These are phyloP conservation scores for Alternaria alternata DNA, from an alignment of 2,329 filamentous ascomycete genomes.

Conservation along the genomic window DNA sequence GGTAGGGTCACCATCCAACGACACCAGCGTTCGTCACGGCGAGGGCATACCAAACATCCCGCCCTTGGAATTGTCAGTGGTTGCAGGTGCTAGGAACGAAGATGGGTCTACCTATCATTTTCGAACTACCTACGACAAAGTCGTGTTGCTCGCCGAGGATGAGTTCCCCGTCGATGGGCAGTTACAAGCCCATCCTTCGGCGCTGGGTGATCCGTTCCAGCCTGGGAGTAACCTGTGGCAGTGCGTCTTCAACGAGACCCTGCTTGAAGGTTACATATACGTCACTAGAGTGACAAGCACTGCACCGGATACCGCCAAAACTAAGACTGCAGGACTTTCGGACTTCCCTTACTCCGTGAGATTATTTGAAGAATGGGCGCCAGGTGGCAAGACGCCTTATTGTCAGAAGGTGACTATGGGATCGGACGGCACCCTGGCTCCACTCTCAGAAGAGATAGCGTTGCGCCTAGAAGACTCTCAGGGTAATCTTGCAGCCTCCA, in stretches of 20 bases:
- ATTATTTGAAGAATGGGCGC: conserved; percentile 31
- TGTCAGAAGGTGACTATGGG: conserved; percentile 28
- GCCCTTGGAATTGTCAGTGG: conserved; percentile 16
- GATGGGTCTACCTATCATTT: conserved; percentile 32
- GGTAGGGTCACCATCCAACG: conserved; percentile 13
- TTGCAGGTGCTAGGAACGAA: background rate
- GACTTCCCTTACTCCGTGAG: conserved; percentile 35
- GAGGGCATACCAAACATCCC: conserved; percentile 27
- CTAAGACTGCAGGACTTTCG: background rate
- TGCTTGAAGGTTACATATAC: conserved; percentile 37
- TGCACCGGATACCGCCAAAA: background rate
- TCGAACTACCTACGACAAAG: conserved; percentile 32
- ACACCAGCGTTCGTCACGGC: conserved; percentile 25
- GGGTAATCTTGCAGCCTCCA: conserved; percentile 3
- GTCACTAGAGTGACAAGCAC: conserved; percentile 4
- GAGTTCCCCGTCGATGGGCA: conserved; percentile 17
- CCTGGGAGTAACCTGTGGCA: conserved; percentile 33
- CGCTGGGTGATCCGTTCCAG: conserved; percentile 15
- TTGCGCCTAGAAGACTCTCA: conserved; percentile 14
- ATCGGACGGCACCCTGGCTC: conserved; percentile 2
- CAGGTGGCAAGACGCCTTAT: conserved; percentile 27
- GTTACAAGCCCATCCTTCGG: background rate
- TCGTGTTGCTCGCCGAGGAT: conserved; percentile 28
- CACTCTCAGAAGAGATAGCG: conserved; percentile 4
- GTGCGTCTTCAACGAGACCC: conserved; percentile 39